Base-by-base conservation (phyloP, 2,329 filamentous ascomycete species). In the Fusarium sp. region DNA sequence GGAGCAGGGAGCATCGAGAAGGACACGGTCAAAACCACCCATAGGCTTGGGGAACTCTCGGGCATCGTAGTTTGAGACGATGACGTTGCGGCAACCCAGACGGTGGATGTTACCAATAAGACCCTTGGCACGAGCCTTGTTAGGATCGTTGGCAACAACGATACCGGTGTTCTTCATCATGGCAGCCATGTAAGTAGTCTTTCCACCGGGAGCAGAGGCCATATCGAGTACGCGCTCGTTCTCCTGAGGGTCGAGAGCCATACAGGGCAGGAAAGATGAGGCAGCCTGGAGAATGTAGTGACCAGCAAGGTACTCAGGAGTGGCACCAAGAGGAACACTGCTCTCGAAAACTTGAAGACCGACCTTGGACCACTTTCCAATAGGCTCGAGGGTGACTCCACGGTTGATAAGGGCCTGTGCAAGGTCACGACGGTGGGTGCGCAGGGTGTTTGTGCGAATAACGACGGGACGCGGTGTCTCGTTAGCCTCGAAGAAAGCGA, bases 401-500 rank as follows among this genome's bases (percentile, higher is more conserved):
- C 95, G 92, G 83, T 97, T 97, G 85, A 98, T 98, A 64, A 98
- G 87, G 3, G 94, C 88, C 80, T 98, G 94, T 12, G 96, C 96
- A 19, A 99, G 90, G 68, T 97, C 94, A 75, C 89, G 84, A 54
- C 89, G 85, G 77, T 90, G 88, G 39, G 89, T 91, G 74, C 93
- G 91, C 62, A 99, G 88, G 11, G 95, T 99, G 82, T 99, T 99
- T 68, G 96, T 98, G 77, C 96, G 91, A 78, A 99, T 97, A 71
- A 99, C 96, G 62, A 99, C 90, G 6, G 96, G 96, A 53, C 96
- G 90, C 16, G 94, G 89, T 28, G 93, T 94, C 83, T 99, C 96
- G 89, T 99, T 99, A 75, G 95, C 95, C 83, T 99, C 96, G 83
- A 99, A 98, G 82, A 99, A 99, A 57, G 94, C 94, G 74, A 98